A percentile compares a stretch with the other conserved stretches of the same genome.
phyloP scores from a whole-genome alignment of 2,329 filamentous ascomycete species.

The Ophiostoma pallidulum region DNA sequence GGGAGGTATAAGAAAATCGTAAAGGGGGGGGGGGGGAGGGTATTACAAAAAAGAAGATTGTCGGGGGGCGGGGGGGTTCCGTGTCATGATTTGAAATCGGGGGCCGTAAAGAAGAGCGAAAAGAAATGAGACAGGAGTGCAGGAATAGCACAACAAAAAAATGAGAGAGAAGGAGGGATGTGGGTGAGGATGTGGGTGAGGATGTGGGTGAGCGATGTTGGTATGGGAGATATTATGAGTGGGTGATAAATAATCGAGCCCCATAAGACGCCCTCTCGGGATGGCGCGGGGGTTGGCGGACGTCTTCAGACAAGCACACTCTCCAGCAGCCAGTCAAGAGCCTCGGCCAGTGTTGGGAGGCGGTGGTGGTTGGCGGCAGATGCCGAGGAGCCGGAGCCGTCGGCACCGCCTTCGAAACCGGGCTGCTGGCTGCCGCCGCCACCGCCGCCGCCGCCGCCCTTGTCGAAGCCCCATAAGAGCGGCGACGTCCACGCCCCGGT shows the following conservation, averaged over 20 bases:
- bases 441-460: neutral
- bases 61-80: no score
- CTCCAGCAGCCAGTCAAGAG: conserved; percentile 38
- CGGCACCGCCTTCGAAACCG: conserved; percentile 7
- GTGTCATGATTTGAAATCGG: neutral
- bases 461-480: neutral
- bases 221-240: no score
- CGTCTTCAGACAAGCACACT: conserved; percentile 29
- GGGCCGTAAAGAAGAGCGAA: neutral
- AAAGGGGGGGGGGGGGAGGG: no score
- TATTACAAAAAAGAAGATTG: no score
- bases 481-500: neutral
- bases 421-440: no score
- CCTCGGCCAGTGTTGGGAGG: conserved; percentile 31
- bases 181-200: no score
- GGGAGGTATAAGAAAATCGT: neutral
- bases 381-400: no score
- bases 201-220: no score
- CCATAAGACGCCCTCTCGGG: neutral
- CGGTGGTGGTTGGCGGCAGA: neutral
- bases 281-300: no score
- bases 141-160: no score
- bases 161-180: no score
- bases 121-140: neutral
- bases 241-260: neutral